Conservation (phyloP, 305 asterid species). For the Petunia hybrid region DNA sequence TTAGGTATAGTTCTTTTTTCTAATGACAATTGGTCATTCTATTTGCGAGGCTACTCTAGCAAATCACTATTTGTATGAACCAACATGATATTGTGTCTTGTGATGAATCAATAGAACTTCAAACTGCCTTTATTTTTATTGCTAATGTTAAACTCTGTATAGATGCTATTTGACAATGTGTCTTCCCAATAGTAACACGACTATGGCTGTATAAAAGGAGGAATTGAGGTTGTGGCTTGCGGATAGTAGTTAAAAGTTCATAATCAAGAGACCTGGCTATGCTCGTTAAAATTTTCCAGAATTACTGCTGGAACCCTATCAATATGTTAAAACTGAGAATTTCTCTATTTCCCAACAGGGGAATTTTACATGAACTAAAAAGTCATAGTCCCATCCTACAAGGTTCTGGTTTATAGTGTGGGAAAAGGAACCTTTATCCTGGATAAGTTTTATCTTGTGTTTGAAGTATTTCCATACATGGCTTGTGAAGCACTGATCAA, state of each 20-base stretch:
- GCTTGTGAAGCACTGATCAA: too few species aligned
- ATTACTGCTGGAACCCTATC: not conserved
- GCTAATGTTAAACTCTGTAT: not conserved
- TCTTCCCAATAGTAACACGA: not conserved
- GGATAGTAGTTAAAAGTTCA: too few species aligned
- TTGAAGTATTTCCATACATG: too few species aligned
- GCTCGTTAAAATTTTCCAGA: not conserved
- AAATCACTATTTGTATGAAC: not conserved
- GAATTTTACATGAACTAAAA: too few species aligned
- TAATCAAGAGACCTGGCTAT: not conserved
- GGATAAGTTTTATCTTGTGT: too few species aligned
- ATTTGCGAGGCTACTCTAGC: not conserved
- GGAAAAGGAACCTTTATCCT: too few species aligned
- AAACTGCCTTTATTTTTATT: not conserved
- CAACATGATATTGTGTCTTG: not conserved
- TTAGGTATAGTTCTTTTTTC: too few species aligned
- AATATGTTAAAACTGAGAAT: not conserved
- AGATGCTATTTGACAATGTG: not conserved
- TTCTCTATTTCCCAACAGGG: too few species aligned
- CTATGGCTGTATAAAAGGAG: not conserved
- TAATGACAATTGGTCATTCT: too few species aligned
- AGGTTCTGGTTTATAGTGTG: too few species aligned
- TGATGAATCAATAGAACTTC: slow-evolving; percentile 2
- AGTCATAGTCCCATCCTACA: too few species aligned
- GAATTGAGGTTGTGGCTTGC: not conserved